These are phyloP conservation scores for Dipteronia dyeriana DNA, from an alignment of 345 rosid genomes.

Conservation along the genomic window DNA sequence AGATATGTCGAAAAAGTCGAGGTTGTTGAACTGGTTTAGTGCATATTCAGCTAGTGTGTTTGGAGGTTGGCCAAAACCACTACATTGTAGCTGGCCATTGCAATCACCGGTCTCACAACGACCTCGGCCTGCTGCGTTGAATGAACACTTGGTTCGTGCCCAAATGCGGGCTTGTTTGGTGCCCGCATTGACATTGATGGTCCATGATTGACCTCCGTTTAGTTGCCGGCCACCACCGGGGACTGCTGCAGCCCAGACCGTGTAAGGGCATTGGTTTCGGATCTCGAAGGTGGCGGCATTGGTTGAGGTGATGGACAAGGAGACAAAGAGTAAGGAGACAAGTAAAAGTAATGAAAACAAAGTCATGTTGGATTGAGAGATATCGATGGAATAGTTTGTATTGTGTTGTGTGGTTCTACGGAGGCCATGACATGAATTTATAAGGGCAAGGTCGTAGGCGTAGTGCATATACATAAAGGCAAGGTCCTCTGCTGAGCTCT, in stretches of 20 bases:
- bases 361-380: no score
- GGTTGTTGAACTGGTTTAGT: slow-evolving; percentile 48
- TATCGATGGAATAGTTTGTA: no score
- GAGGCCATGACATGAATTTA: no score
- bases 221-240: slow-evolving; percentile 12
- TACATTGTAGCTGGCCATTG: slow-evolving; percentile 43
- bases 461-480: no score
- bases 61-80: slow-evolving; percentile 53
- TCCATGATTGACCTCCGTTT: background rate
- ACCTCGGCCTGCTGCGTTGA: slow-evolving; percentile 19
- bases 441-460: no score
- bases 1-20: slow-evolving; percentile 56
- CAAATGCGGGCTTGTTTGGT: slow-evolving; percentile 12
- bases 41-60: slow-evolving; percentile 64
- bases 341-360: no score
- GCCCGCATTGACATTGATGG: background rate
- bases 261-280: background rate
- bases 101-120: slow-evolving; percentile 63
- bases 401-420: no score
- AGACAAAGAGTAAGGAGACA: background rate
- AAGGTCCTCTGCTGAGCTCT: no score
- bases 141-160: background rate
- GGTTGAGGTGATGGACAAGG: background rate
- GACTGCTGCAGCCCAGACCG: slow-evolving; percentile 12
- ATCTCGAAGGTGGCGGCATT: slow-evolving; percentile 7